Conservation (phyloP, 2,329 filamentous ascomycete species). For the Pseudogymnoascus sp. region DNA sequence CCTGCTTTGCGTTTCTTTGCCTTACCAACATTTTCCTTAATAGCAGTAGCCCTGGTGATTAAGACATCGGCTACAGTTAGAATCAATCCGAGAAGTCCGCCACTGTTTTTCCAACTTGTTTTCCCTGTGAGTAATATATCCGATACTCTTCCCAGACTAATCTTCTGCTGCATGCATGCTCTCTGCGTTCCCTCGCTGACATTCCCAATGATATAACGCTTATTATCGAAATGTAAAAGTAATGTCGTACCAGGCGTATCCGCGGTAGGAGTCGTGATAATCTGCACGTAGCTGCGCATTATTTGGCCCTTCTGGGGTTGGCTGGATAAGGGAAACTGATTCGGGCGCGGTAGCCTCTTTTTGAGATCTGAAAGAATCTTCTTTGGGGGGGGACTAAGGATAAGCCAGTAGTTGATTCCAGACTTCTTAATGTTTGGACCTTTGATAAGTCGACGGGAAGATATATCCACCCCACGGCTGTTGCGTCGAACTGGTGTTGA, state of each 20-base stretch:
- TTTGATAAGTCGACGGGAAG: not conserved
- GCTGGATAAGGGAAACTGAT: not conserved
- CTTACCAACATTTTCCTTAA: constrained; percentile 31
- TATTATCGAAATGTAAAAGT: constrained; percentile 69
- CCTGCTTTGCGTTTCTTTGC: constrained; percentile 29
- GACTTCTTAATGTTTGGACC: not conserved
- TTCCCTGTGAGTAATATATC: constrained; percentile 78
- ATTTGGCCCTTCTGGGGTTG: not conserved
- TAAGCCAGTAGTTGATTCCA: not conserved
- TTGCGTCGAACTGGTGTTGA: not conserved
- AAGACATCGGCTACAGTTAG: constrained; percentile 69
- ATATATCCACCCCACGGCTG: not conserved
- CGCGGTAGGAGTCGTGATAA: constrained; percentile 73
- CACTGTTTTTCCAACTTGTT: constrained; percentile 65
- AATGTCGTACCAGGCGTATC: constrained; percentile 78
- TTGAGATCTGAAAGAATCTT: not conserved
- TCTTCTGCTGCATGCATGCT: constrained; percentile 49
- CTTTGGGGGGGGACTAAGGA: not conserved
- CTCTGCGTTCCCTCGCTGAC: constrained; percentile 79
- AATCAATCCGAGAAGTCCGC: constrained; percentile 77
- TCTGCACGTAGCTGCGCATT: constrained; percentile 68
- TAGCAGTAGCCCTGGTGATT: constrained; percentile 38
- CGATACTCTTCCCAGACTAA: constrained; percentile 54
- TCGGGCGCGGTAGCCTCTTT: not conserved
- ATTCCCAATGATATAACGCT: constrained; percentile 78